Evolutionary conservation across 208 protist species (phyloP).

Genomic region (Giardia duodenalis): DNA sequence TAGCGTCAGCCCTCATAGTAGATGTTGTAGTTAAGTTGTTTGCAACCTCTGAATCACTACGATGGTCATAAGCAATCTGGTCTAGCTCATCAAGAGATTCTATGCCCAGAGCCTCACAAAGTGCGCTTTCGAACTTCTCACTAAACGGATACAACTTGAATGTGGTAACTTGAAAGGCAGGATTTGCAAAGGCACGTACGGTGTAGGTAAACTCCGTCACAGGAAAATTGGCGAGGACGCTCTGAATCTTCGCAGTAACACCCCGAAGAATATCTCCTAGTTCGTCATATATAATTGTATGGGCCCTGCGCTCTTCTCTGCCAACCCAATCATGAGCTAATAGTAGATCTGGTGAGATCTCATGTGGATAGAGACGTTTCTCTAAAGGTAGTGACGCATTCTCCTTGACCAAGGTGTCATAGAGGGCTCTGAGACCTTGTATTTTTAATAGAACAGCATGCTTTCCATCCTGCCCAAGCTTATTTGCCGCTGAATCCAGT

Average conservation of each 20-base stretch:
- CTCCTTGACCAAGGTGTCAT: background rate
- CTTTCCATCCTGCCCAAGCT: background rate
- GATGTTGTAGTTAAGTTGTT: too few species aligned
- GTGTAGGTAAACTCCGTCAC: background rate
- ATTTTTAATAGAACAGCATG: background rate
- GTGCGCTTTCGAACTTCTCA: background rate
- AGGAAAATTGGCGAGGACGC: background rate
- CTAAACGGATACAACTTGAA: background rate
- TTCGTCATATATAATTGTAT: slow-evolving; percentile 5
- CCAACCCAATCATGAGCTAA: background rate
- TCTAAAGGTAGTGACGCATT: background rate
- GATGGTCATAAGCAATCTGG: background rate
- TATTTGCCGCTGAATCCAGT: background rate
- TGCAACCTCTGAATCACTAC: background rate
- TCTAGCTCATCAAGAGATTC: background rate
- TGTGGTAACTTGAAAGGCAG: background rate
- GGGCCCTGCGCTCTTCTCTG: background rate
- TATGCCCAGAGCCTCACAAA: slow-evolving; percentile 14
- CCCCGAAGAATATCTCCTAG: background rate
- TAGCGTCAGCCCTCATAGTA: background rate
- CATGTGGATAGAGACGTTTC: background rate
- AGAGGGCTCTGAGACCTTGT: background rate
- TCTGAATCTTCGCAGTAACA: background rate
- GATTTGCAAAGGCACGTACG: background rate
- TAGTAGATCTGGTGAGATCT: slow-evolving; percentile 7